phyloP scores from a whole-genome alignment of 495 filamentous ascomycete species.

The Rusavskia elegans region DNA sequence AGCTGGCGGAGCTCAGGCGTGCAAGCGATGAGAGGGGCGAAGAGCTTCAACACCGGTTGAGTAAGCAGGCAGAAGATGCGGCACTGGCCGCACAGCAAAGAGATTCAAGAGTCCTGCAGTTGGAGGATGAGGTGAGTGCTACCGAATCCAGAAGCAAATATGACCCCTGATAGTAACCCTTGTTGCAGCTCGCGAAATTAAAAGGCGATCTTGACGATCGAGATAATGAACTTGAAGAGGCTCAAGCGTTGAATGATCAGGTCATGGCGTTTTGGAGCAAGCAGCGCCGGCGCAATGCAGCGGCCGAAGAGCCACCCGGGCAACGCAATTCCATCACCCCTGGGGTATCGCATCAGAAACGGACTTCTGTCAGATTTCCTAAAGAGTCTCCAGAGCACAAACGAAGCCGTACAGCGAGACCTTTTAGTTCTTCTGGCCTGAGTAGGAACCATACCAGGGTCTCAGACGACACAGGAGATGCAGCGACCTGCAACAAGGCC shows the following conservation, averaged over 20 bases:
- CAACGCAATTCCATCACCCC: too few species aligned
- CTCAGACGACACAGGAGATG: too few species aligned
- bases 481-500: too few species aligned
- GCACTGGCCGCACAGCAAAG: slow-evolving; percentile 12
- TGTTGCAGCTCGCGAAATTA: slow-evolving; percentile 6
- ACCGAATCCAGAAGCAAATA: neutral
- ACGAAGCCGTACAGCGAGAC: too few species aligned
- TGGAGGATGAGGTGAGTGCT: slow-evolving; percentile 27
- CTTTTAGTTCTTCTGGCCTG: too few species aligned
- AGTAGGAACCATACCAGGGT: too few species aligned
- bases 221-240: slow-evolving; percentile 32
- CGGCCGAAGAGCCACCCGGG: neutral
- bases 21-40: neutral
- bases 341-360: too few species aligned
- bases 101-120: slow-evolving; percentile 21
- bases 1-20: neutral
- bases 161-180: neutral
- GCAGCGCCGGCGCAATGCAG: slow-evolving; percentile 12
- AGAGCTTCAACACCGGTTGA: slow-evolving; percentile 17
- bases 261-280: slow-evolving; percentile 32
- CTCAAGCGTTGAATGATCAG: slow-evolving; percentile 31
- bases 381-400: too few species aligned
- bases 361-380: too few species aligned
- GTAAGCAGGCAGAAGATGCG: slow-evolving; percentile 8
- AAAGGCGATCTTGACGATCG: slow-evolving; percentile 26